Evolutionary conservation across 805 yeast species (phyloP).

Genomic region (Barnettozyma populi): DNA sequence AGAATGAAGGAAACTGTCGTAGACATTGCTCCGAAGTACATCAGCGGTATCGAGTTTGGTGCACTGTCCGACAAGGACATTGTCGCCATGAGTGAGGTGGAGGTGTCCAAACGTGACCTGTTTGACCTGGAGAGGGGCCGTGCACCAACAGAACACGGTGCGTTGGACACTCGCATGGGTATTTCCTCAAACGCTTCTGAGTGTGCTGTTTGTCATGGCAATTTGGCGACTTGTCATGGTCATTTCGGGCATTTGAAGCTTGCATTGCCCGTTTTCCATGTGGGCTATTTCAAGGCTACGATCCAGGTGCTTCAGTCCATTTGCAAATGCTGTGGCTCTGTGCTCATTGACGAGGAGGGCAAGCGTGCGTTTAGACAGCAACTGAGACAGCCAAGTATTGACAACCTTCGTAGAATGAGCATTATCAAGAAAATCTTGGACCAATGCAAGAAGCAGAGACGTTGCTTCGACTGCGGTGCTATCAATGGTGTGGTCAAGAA

Average conservation of each 20-base stretch:
- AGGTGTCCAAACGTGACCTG: constrained; percentile 83
- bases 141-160: constrained; percentile 77
- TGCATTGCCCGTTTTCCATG: constrained; percentile 95
- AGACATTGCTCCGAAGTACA: constrained; percentile 85
- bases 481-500: constrained; percentile 96
- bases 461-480: constrained; percentile 83
- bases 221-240: constrained; percentile 92
- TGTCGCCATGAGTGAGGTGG: constrained; percentile 90
- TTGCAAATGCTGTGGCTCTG: constrained; percentile 82
- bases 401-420: constrained; percentile 88
- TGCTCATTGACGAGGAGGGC: constrained; percentile 67
- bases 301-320: constrained; percentile 84
- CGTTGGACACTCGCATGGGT: constrained; percentile 92
- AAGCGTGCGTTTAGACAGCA: constrained; percentile 71
- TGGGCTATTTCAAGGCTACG: constrained; percentile 91
- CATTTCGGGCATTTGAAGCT: constrained; percentile 94
- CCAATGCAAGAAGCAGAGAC: constrained; percentile 92
- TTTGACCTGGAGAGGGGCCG: constrained; percentile 89
- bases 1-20: constrained; percentile 36
- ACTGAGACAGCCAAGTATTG: constrained; percentile 80
- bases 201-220: constrained; percentile 90
- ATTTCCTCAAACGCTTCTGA: constrained; percentile 80
- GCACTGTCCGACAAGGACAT: constrained; percentile 91
- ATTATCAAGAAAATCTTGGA: constrained; percentile 76
- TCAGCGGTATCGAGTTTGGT: constrained; percentile 86